Conservation (phyloP, 1,139 yeast species). For the Kluyveromyces marxianus region DNA sequence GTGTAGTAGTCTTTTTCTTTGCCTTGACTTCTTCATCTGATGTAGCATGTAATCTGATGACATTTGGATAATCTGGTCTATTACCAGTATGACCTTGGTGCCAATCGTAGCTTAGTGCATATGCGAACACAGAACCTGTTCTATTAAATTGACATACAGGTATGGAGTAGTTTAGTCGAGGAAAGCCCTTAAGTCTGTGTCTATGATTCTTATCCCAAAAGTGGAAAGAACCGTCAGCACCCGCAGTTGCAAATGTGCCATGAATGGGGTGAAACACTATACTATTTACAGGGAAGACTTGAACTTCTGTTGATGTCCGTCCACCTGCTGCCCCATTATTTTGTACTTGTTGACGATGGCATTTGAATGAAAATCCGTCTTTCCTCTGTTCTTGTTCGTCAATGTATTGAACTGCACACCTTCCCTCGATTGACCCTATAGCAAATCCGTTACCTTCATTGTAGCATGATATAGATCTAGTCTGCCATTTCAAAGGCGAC, state of each 20-base stretch:
- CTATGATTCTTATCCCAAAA: constrained; percentile 96
- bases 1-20: constrained; percentile 42
- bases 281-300: constrained; percentile 72
- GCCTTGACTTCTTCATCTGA: constrained; percentile 84
- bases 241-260: constrained; percentile 92
- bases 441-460: constrained; percentile 91
- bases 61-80: constrained; percentile 65
- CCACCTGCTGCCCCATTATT: constrained; percentile 31
- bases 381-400: constrained; percentile 72
- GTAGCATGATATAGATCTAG: constrained; percentile 74
- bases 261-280: constrained; percentile 82
- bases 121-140: constrained; percentile 79
- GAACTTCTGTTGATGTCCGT: constrained; percentile 34
- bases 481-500: constrained; percentile 91
- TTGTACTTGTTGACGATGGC: constrained; percentile 58
- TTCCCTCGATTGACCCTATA: constrained; percentile 87
- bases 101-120: constrained; percentile 95
- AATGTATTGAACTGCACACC: constrained; percentile 93
- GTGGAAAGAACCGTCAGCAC: constrained; percentile 88
- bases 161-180: constrained; percentile 63
- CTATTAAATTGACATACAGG: constrained; percentile 76
- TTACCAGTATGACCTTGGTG: constrained; percentile 78
- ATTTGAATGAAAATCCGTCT: constrained; percentile 81
- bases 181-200: constrained; percentile 79
- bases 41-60: constrained; percentile 75